These are phyloP conservation scores for Mortierella sp. DNA, from an alignment of 371 early-diverging fungal species.

Conservation along the genomic window DNA sequence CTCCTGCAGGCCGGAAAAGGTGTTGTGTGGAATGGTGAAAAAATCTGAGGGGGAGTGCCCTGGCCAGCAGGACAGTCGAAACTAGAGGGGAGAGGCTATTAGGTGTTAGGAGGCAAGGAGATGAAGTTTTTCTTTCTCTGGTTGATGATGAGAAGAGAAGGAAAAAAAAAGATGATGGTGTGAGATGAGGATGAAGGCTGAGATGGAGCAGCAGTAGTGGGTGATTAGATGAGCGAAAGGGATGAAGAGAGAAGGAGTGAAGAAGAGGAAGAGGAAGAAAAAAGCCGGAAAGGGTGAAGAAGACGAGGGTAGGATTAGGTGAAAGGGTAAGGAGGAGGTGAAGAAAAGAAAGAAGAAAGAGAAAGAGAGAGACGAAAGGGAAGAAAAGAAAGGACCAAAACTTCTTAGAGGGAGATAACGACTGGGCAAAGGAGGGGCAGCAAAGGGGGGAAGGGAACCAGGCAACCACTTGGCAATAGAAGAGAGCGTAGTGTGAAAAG, in stretches of 20 bases:
- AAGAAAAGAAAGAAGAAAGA: background rate
- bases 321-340: slow-evolving; percentile 2
- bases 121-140: background rate
- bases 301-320: background rate
- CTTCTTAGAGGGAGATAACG: background rate
- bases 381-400: background rate
- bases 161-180: slow-evolving; percentile 17
- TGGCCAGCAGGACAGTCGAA: slow-evolving; percentile 36
- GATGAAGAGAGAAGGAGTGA: background rate
- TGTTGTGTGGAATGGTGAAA: slow-evolving; percentile 27
- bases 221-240: background rate
- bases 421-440: background rate
- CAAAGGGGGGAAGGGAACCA: background rate
- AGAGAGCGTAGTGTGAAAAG: background rate
- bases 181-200: background rate
- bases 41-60: slow-evolving; percentile 4
- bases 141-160: background rate
- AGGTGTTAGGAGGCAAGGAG: background rate
- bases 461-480: background rate
- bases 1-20: slow-evolving; percentile 1
- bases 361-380: background rate
- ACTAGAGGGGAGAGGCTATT: background rate
- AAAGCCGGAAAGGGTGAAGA: background rate
- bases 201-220: slow-evolving; percentile 10
- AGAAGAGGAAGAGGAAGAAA: background rate